A percentile compares a stretch with the other conserved stretches of the same genome.
Conservation (phyloP, 768 basidiomycete species). For the Hypholoma sublateritium region DNA sequence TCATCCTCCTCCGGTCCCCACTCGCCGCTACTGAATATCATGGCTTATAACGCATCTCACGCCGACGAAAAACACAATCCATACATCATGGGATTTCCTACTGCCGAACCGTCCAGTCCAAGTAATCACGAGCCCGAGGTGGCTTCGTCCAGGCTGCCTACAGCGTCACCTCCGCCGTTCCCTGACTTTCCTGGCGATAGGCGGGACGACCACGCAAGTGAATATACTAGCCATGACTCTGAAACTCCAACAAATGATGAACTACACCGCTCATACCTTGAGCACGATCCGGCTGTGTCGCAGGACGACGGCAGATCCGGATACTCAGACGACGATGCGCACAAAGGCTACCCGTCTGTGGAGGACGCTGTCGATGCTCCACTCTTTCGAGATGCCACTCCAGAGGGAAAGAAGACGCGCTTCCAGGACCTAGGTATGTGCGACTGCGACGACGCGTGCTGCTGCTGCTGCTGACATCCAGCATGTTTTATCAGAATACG, state of each 20-base stretch:
- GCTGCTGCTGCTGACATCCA: neutral
- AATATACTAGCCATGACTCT: neutral
- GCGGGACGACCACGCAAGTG: too few relatives aligned
- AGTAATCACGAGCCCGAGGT: neutral
- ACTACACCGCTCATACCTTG: neutral
- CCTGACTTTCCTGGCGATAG: neutral
- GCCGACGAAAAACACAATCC: constrained; percentile 1
- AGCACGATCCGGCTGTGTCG: constrained; percentile 4
- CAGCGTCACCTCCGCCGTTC: neutral
- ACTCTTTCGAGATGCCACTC: constrained; percentile 48
- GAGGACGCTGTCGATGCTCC: constrained; percentile 35
- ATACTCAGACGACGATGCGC: constrained; percentile 15
- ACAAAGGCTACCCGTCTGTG: constrained; percentile 5
- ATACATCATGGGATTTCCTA: neutral
- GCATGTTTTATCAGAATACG: constrained; percentile 50
- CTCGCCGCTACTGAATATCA: neutral
- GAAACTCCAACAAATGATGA: neutral
- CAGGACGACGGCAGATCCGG: neutral
- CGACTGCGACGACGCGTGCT: neutral
- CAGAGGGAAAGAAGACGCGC: constrained; percentile 32
- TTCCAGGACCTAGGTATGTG: constrained; percentile 58
- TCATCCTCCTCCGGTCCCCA: too few relatives aligned
- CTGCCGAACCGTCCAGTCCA: constrained; percentile 3
- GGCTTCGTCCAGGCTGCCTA: neutral
- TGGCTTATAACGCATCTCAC: neutral